A percentile compares a stretch with the other conserved stretches of the same genome.
Conservation (phyloP, 23 red algal genomes). For the Agarophyton chilense region DNA sequence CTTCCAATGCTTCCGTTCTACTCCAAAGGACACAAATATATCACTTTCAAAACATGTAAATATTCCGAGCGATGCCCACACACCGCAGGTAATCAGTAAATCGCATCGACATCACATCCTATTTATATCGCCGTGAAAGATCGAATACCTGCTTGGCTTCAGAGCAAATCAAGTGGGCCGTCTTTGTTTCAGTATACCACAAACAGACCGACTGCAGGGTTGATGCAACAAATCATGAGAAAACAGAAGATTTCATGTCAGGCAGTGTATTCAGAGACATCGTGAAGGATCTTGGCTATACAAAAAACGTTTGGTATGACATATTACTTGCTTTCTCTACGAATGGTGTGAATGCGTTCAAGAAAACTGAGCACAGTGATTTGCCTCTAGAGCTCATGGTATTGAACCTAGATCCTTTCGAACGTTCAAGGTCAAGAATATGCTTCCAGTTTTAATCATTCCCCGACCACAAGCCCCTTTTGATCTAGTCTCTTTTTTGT, state of each 20-base stretch:
- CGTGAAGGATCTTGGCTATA: background rate
- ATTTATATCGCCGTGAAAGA: too few relatives aligned
- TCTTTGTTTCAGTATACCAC: background rate
- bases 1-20: background rate
- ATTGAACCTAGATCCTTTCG: background rate
- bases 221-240: background rate
- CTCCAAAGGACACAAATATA: background rate
- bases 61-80: too few relatives aligned
- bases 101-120: too few relatives aligned
- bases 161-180: background rate
- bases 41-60: background rate
- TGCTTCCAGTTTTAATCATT: background rate
- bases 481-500: background rate
- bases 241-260: background rate
- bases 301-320: background rate
- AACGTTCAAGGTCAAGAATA: background rate
- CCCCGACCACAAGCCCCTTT: background rate
- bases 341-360: conserved; percentile 1
- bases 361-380: background rate
- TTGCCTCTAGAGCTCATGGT: background rate
- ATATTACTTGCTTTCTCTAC: conserved; percentile 7
- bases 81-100: too few relatives aligned
- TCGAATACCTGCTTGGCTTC: too few relatives aligned
- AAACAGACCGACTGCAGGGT: background rate
- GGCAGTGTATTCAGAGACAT: background rate